Base-by-base conservation (phyloP, 768 basidiomycete species). In the Russula lepida region DNA sequence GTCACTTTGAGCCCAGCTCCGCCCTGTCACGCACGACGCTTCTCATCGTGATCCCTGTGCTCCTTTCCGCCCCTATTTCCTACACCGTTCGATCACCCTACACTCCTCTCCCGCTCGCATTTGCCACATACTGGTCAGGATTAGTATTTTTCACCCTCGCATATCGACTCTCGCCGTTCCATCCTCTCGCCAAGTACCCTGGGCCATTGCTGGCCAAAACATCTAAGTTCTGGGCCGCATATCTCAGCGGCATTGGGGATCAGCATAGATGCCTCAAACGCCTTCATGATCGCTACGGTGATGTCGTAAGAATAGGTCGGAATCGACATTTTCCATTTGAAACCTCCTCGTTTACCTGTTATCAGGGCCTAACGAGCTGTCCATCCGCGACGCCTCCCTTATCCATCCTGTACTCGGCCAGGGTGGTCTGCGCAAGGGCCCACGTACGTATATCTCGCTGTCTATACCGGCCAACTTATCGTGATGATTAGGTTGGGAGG, bases 161-260 rank as follows among this genome's bases (percentile, higher is more conserved):
- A 12, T 82, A 83, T 67, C 78, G 81, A 23, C 59, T 82, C 8
- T 81, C 81, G 6, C 79, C 81, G 2, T 77, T 76, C 69, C 82
- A 84, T 68, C 80, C 81, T 5, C 72, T 83, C 5, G 77, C 79
- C 17, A 67, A 71, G 48, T 81, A 78, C 64, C 81, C 81, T 25
- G 82, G 81, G 17, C 83, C 81, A 1, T 11, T 76, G 0, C 54
- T 77, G 5, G 73, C 72, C 68, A 79, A 72, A 54, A 32, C 79
- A 25, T 74, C 77, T 9, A 78, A 78, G 57, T 66, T 79, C 15
- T 73, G 71, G 62, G 68, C 74, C 19, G 74, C 74, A 2, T 71
- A 71, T 57, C 57, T 76, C 7, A 73, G 74, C 19, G 63, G 68
- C 17, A 60, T 59, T 0, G 82, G 81, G 11, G 75, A 76, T 52